Evolutionary conservation across 2,329 filamentous ascomycete species (phyloP).

Genomic region (Penicillium sp.): DNA sequence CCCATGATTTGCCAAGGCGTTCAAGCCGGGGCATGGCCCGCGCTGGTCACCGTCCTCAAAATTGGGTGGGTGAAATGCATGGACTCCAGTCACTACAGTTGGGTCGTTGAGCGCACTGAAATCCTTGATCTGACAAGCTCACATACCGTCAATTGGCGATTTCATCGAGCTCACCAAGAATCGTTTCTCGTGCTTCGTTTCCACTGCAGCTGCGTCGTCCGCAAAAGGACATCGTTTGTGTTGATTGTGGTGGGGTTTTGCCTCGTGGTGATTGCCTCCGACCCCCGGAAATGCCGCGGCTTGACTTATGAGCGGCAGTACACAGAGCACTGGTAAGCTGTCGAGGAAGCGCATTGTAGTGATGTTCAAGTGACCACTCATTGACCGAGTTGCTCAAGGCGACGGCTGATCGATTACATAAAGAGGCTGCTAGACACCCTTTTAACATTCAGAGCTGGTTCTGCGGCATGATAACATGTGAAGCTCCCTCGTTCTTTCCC

Average conservation of each 20-base stretch:
- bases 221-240: constrained; percentile 20
- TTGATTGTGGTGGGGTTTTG: constrained; percentile 3
- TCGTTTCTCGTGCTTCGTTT: constrained; percentile 15
- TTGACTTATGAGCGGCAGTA: constrained; percentile 5
- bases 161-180: constrained; percentile 20
- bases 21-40: constrained; percentile 39
- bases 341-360: constrained; percentile 10
- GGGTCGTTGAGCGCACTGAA: neutral
- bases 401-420: too few relatives aligned
- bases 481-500: too few relatives aligned
- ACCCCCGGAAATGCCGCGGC: constrained; percentile 10
- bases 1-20: constrained; percentile 40
- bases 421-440: too few relatives aligned
- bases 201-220: constrained; percentile 4
- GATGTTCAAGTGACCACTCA: too few relatives aligned
- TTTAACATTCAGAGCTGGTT: too few relatives aligned
- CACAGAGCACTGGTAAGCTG: constrained; percentile 7
- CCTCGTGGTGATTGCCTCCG: constrained; percentile 1
- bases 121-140: neutral
- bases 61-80: constrained; percentile 31
- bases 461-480: too few relatives aligned
- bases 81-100: constrained; percentile 27
- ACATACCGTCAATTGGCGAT: constrained; percentile 24
- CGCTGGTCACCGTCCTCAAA: constrained; percentile 33
- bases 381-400: too few relatives aligned